Evolutionary conservation across 306 rosid species (phyloP).

Genomic region (Fagus crenata): DNA sequence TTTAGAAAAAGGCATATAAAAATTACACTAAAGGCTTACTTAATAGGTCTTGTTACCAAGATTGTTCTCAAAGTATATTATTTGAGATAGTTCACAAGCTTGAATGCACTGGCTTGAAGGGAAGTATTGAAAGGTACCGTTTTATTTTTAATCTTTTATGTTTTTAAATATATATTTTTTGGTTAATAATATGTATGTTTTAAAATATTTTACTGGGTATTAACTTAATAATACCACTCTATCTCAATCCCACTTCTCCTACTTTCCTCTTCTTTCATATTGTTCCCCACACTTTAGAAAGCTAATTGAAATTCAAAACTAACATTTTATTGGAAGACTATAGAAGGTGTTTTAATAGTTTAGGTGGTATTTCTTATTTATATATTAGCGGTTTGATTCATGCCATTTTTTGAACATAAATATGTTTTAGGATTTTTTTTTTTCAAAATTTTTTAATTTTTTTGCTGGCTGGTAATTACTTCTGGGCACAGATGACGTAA

Average conservation of each 20-base stretch:
- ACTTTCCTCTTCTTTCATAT: background rate
- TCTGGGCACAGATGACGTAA: slow-evolving; percentile 59
- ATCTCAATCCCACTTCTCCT: background rate
- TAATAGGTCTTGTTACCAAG: background rate
- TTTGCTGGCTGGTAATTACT: background rate
- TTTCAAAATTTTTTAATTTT: slow-evolving; percentile 1
- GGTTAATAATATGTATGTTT: too few species aligned
- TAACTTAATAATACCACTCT: background rate
- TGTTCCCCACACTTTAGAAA: background rate
- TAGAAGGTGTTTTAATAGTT: too few species aligned
- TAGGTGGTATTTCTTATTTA: too few species aligned
- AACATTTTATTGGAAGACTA: too few species aligned
- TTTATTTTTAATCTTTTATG: background rate
- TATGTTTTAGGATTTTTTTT: slow-evolving; percentile 9
- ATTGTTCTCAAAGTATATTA: too few species aligned
- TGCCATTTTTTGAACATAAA: background rate
- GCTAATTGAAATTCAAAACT: background rate
- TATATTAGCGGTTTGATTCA: background rate
- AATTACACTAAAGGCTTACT: background rate
- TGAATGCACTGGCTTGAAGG: background rate
- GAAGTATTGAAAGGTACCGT: background rate
- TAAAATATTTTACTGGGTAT: too few species aligned
- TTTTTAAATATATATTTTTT: too few species aligned
- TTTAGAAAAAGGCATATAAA: background rate
- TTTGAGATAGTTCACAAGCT: background rate